Evolutionary conservation across 345 rosid genomes (phyloP).

Genomic region (Citrus hindsii): DNA sequence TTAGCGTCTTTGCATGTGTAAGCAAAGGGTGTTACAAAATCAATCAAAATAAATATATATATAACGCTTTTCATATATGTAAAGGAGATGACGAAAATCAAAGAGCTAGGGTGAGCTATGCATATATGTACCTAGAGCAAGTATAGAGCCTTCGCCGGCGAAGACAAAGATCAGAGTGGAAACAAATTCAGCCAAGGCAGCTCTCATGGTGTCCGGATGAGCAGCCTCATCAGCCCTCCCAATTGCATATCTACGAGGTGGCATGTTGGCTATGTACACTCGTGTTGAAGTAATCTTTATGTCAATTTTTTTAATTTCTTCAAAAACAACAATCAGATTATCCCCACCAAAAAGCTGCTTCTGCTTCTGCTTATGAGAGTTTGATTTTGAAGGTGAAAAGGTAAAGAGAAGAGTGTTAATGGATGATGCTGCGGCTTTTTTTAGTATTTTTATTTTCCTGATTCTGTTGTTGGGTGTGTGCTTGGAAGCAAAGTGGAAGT

Average conservation of each 20-base stretch:
- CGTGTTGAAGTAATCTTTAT: neutral
- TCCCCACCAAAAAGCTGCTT: too few species aligned
- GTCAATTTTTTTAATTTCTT: neutral
- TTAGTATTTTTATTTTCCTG: too few species aligned
- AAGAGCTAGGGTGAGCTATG: neutral
- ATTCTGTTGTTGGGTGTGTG: constrained; percentile 2
- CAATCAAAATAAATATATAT: too few species aligned
- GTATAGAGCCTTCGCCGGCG: constrained; percentile 73
- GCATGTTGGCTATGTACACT: constrained; percentile 10
- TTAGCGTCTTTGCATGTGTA: neutral
- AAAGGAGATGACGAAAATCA: neutral
- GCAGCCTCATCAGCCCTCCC: constrained; percentile 49
- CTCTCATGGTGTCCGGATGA: constrained; percentile 49
- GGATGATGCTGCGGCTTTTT: neutral
- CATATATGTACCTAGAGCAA: constrained; percentile 49
- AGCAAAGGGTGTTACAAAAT: too few species aligned
- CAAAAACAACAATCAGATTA: neutral
- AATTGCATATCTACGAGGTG: constrained; percentile 37
- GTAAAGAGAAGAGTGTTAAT: neutral
- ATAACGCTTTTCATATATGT: too few species aligned
- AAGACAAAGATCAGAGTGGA: constrained; percentile 73
- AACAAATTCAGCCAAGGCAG: constrained; percentile 64
- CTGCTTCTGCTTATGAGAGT: neutral
- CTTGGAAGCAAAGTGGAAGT: constrained; percentile 34
- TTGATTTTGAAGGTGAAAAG: neutral